Evolutionary conservation across 352 stramenopile species (phyloP), one percentile per base, ranked within the genome.

Genomic region (Globisporangium rhizosaccharum): DNA sequence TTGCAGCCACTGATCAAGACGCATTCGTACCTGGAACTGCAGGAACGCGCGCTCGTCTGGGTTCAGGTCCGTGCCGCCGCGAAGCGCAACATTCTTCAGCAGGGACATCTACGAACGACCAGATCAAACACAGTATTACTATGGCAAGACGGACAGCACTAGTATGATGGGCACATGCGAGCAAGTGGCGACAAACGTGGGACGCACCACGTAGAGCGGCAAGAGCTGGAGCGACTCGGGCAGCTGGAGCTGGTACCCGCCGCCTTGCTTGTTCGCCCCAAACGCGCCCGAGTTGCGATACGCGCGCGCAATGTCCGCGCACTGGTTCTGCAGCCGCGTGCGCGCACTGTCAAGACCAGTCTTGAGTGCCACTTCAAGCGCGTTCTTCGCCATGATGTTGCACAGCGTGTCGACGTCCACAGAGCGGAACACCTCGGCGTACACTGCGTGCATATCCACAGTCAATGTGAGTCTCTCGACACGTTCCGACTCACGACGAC

Each of bases 71-170:
- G 85, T 97, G 23, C 96, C 97, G 57, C 97, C 97, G 61, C 97
- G 87, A 62, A 99, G 96, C 3, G 94, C 91, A 25, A 96, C 84
- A 79, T 97, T 98, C 82, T 99, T 99, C 71, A 98, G 88, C 53
- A 99, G 71, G 37, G 96, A 96, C 87, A 99, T 97, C 73, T 96
- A 56, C 12, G 30, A 36, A 36, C 30, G 30, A 36, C 9, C 9
- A 58, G 37, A 23, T 30, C 53, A 11, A 8, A 59, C 10, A n/a
- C 23, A 23, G 23, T 23, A 0, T 23, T 23, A 23, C 23, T 23
- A 23, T 23, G 23, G 23, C 23, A 23, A 23, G 23, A 23, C 23
- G 23, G 23, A 23, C 23, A 23, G 2, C 30, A 36, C 30, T 36
- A 10, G 30, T 36, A 9, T 9, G 30, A 36, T 36, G 5, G 30